These are phyloP conservation scores for Chaetothyriales sp. DNA, from an alignment of 2,329 filamentous ascomycete species.

Conservation along the genomic window DNA sequence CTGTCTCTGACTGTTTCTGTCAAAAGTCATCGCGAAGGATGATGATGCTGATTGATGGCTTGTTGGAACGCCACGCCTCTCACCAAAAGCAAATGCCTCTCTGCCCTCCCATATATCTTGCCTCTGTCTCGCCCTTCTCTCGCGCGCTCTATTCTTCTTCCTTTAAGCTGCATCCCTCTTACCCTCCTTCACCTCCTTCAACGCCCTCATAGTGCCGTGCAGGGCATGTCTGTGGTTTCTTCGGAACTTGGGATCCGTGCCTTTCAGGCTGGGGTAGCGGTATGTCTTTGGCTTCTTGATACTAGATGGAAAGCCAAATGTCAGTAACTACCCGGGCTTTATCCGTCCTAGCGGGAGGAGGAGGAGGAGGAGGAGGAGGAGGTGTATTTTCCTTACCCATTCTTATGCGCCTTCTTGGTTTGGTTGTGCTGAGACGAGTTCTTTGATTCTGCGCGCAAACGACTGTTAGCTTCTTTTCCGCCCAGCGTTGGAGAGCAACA, in stretches of 20 bases:
- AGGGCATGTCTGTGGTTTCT: slow-evolving; percentile 99
- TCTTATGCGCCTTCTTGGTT: slow-evolving; percentile 96
- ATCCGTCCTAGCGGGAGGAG: no score
- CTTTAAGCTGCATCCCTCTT: slow-evolving; percentile 71
- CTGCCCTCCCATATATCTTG: slow-evolving; percentile 15
- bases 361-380: no score
- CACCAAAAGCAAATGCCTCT: neutral
- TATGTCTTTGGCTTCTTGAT: slow-evolving; percentile 99
- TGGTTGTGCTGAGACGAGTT: slow-evolving; percentile 99
- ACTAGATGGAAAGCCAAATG: slow-evolving; percentile 35
- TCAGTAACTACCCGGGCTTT: neutral
- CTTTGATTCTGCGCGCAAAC: slow-evolving; percentile 68
- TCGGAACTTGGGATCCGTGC: slow-evolving; percentile 98
- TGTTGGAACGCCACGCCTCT: neutral
- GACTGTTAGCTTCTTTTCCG: neutral
- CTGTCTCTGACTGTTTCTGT: neutral
- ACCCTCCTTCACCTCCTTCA: slow-evolving; percentile 97
- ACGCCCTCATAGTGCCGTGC: slow-evolving; percentile 93
- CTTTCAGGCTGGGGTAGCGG: slow-evolving; percentile 97
- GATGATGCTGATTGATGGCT: neutral
- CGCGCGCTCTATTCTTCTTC: slow-evolving; percentile 21
- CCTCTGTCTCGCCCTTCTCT: slow-evolving; percentile 24
- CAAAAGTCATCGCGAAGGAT: neutral
- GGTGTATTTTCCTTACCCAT: slow-evolving; percentile 58
- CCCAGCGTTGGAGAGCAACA: neutral